Evolutionary conservation across 306 rosid species (phyloP).

Genomic region (Castanea crenata): DNA sequence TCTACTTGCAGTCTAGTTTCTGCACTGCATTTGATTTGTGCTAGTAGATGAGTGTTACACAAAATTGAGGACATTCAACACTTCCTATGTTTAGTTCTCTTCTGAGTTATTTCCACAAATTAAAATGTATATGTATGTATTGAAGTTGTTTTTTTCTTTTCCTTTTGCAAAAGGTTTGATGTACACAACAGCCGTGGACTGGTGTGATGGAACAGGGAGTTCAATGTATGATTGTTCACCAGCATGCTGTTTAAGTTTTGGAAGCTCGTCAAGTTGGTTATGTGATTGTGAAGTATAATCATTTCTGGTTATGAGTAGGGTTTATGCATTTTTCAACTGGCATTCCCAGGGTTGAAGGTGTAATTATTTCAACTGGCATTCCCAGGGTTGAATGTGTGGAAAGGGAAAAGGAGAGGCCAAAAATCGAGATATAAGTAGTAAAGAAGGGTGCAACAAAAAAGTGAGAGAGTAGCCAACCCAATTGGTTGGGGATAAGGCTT

Average conservation of each 20-base stretch:
- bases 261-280: constrained; percentile 1
- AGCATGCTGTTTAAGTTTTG: background rate
- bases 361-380: background rate
- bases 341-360: background rate
- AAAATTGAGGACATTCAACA: background rate
- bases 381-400: background rate
- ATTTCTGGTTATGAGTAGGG: background rate
- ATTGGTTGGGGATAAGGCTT: background rate
- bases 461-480: background rate
- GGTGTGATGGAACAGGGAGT: background rate
- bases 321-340: background rate
- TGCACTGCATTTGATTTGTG: background rate
- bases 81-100: background rate
- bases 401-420: background rate
- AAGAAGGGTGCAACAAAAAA: background rate
- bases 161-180: constrained; percentile 4
- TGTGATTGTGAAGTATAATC: background rate
- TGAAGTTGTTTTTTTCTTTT: background rate
- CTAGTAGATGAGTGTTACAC: background rate
- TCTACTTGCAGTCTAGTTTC: background rate
- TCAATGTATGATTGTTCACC: background rate
- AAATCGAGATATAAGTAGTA: background rate
- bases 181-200: constrained; percentile 1
- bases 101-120: background rate
- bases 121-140: background rate